Evolutionary conservation across 805 yeast genomes (phyloP).

Genomic region (Wickerhamomyces sydowiorum): DNA sequence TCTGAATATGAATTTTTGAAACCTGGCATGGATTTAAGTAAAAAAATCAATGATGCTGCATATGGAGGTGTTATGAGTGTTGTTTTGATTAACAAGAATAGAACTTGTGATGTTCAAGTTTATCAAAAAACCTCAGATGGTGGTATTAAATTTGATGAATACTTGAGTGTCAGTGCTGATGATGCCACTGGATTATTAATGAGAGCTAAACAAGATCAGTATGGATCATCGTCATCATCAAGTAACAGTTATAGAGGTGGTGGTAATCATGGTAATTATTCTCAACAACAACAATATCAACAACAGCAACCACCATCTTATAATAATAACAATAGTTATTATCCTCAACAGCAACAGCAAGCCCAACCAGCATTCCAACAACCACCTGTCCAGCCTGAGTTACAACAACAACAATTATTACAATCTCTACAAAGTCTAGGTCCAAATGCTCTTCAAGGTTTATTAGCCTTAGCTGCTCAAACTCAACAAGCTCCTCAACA

Average conservation of each 20-base stretch:
- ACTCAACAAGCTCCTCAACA: constrained; percentile 5
- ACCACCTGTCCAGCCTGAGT: constrained; percentile 1
- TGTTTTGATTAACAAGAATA: constrained; percentile 51
- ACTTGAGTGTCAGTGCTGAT: constrained; percentile 58
- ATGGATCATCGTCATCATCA: constrained; percentile 1
- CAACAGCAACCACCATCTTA: not conserved
- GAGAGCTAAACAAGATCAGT: constrained; percentile 31
- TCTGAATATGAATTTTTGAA: constrained; percentile 38
- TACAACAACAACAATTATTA: constrained; percentile 1
- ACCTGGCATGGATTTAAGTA: constrained; percentile 36
- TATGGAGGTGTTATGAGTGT: constrained; percentile 73
- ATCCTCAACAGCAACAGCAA: not conserved
- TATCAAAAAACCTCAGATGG: constrained; percentile 67
- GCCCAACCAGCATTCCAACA: constrained; percentile 4
- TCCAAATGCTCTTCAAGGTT: constrained; percentile 9
- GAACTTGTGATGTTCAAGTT: constrained; percentile 61
- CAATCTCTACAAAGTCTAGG: constrained; percentile 8
- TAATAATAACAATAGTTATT: not conserved
- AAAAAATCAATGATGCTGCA: constrained; percentile 69
- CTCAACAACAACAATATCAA: too few relatives aligned
- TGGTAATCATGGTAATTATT: constrained; percentile 1
- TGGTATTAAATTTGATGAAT: constrained; percentile 79
- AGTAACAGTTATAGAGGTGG: not conserved
- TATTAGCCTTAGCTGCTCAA: constrained; percentile 7
- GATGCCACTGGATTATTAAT: constrained; percentile 58